Evolutionary conservation across 192 early-diverging fungal genomes (phyloP), one percentile per base, ranked within the genome.

Genomic region (Linnemannia elongata): DNA sequence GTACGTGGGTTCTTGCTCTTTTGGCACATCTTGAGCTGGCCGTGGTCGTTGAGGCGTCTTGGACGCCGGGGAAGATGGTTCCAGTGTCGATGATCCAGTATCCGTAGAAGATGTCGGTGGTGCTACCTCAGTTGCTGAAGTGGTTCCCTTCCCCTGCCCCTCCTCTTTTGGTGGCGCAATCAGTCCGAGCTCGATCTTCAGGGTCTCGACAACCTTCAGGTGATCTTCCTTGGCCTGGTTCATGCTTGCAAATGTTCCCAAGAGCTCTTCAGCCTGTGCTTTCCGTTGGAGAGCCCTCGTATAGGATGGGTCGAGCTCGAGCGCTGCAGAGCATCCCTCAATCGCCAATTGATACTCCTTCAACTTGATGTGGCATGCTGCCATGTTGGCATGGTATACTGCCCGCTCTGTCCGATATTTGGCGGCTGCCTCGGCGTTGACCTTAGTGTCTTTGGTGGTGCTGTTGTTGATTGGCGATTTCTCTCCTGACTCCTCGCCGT

Each of bases 341-440:
- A 87, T 74, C 18, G 84, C 84, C 20, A 54, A 0, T 33, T 60
- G 30, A 66, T 83, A 81, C 6, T 86, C 76, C 72, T 77, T 80
- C 10, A 89, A 75, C 74, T 94, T 92, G 72, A 95, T 82, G 44
- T 93, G 78, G 72, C 94, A 95, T 8, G 94, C 94, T 45, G 92
- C 94, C 68, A 95, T 93, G 74, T 95, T 95, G 55, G 86, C 78
- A 57, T 89, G 89, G 72, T 91, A 94, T 15, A 94, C 74, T 20
- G 93, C 89, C 42, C 89, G 81, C 63, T 93, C 92, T 17, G 69
- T n/a, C 24, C 18, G 77, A 75, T 74, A 86, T 44, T 77, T 86
- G 18, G 63, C 47, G 30, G 18, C 70, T 45, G 41, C 6, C 18
- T 33, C n/a, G n/a, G 15, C 27, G 39, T 15, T 27, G 60, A 42